phyloP scores from a whole-genome alignment of 129 eudicot species.

The Centaurea solstitialis region DNA sequence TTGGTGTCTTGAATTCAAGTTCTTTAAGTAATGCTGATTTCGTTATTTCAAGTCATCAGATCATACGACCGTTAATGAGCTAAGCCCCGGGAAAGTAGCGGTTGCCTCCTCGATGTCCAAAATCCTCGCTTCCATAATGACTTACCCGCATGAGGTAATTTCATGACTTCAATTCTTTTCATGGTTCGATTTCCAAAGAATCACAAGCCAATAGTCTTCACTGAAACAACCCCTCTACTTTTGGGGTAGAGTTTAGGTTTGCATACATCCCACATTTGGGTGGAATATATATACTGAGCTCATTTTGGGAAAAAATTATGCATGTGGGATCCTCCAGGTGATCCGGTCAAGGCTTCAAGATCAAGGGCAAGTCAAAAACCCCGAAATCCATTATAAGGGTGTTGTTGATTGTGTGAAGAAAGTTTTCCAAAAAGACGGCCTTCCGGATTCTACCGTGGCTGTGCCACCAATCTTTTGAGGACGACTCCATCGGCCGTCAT shows the following conservation, averaged over 20 bases:
- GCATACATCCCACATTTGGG: background rate
- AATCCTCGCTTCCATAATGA: conserved; percentile 55
- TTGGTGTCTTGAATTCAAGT: background rate
- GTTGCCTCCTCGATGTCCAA: conserved; percentile 68
- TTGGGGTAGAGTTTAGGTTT: background rate
- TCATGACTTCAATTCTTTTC: background rate
- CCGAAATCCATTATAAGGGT: conserved; percentile 49
- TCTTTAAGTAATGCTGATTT: conserved; percentile 11
- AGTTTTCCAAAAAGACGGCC: conserved; percentile 56
- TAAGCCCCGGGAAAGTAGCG: conserved; percentile 54
- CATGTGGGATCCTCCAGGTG: conserved; percentile 42
- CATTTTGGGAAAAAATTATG: background rate
- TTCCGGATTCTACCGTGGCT: conserved; percentile 73
- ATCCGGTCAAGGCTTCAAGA: conserved; percentile 84
- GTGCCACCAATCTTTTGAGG: conserved; percentile 82
- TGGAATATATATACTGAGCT: background rate
- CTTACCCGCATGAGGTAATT: conserved; percentile 75
- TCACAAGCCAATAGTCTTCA: background rate
- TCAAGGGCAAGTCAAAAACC: conserved; percentile 67
- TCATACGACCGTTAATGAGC: conserved; percentile 42
- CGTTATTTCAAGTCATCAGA: conserved; percentile 33
- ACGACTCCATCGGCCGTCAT: conserved; percentile 83
- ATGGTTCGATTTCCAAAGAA: no score
- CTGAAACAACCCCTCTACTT: background rate
- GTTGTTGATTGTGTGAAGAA: conserved; percentile 72